phyloP scores from a whole-genome alignment of 495 filamentous ascomycete genomes.

The Barbatosphaeria neglecta region DNA sequence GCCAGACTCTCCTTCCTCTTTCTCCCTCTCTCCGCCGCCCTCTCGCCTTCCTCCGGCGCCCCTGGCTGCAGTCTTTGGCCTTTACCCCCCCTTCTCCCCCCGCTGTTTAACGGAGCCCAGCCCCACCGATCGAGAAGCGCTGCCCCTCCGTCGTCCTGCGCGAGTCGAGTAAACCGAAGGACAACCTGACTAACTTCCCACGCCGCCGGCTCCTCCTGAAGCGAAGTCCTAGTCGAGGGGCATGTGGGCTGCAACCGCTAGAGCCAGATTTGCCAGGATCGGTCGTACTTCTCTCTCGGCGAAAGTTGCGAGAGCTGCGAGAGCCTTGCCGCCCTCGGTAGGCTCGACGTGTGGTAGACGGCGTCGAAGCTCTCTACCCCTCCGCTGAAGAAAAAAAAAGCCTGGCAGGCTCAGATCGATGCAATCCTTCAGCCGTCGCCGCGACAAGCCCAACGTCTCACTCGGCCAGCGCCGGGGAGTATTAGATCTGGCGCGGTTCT shows the following conservation, averaged over 20 bases:
- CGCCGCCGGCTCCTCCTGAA: too few species aligned
- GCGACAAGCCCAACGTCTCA: conserved; percentile 33
- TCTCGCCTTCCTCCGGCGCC: too few species aligned
- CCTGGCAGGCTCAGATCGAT: conserved; percentile 28
- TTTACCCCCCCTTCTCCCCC: too few species aligned
- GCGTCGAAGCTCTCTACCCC: conserved; percentile 15
- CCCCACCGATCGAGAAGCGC: neutral
- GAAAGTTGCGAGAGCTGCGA: too few species aligned
- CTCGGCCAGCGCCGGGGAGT: conserved; percentile 51
- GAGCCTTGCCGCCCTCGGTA: neutral
- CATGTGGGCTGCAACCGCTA: neutral
- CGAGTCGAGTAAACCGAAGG: neutral
- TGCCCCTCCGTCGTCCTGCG: neutral
- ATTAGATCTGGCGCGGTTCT: conserved; percentile 53
- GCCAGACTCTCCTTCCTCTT: too few species aligned
- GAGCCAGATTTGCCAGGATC: neutral
- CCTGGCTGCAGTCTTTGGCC: too few species aligned
- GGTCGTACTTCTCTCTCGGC: neutral
- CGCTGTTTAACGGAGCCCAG: too few species aligned
- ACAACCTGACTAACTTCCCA: neutral
- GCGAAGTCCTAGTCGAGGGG: neutral
- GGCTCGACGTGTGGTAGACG: conserved; percentile 5
- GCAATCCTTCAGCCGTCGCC: conserved; percentile 31
- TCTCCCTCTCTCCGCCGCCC: too few species aligned
- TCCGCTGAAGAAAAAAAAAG: conserved; percentile 9